A percentile compares a stretch with the other conserved stretches of the same genome.
These are phyloP conservation scores for Salvia hispanica DNA, from an alignment of 257 asterid species.

Conservation along the genomic window DNA sequence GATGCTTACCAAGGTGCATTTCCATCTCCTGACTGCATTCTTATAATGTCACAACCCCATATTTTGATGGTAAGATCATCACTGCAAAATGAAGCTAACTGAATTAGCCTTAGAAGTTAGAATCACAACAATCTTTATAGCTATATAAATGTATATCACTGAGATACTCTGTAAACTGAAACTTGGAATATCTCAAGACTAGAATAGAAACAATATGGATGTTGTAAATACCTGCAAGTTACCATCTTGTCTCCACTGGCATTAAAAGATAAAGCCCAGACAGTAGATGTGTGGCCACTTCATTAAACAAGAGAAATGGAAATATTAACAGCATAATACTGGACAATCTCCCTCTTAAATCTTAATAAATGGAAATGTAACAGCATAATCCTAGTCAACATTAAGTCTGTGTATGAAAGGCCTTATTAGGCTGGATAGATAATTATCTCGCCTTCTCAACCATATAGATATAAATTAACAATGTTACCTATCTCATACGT, in stretches of 20 bases:
- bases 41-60: conserved; percentile 63
- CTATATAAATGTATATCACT: conserved; percentile 8
- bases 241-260: conserved; percentile 82
- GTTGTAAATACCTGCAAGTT: conserved; percentile 74
- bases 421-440: too few species aligned
- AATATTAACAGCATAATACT: conserved; percentile 8
- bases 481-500: too few species aligned
- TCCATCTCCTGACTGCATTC: conserved; percentile 53
- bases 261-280: conserved; percentile 84
- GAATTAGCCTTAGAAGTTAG: conserved; percentile 24
- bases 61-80: conserved; percentile 89
- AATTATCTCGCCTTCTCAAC: too few species aligned
- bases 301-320: conserved; percentile 23
- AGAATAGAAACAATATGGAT: conserved; percentile 22
- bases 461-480: too few species aligned
- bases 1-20: conserved; percentile 71
- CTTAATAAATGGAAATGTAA: conserved; percentile 13
- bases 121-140: conserved; percentile 14
- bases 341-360: conserved; percentile 22
- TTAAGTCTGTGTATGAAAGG: too few species aligned
- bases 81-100: conserved; percentile 48
- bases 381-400: too few species aligned
- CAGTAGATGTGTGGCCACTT: conserved; percentile 91
- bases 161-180: neutral
- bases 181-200: conserved; percentile 1